Evolutionary conservation across 352 stramenopile genomes (phyloP).

Genomic region (Globisporangium acanthophoron): DNA sequence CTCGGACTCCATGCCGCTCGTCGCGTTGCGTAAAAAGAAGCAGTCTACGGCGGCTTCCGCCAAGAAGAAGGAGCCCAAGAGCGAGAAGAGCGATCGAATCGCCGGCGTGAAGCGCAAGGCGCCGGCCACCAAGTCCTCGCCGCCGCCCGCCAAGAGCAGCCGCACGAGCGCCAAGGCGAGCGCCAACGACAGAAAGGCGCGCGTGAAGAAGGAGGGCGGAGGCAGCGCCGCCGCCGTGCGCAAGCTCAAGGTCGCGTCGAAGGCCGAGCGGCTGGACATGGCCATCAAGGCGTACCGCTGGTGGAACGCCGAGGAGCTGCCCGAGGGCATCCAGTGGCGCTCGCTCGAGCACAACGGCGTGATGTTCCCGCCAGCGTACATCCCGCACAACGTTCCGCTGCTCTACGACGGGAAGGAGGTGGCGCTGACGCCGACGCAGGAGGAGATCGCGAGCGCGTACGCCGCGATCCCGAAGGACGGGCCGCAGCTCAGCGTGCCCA

Average conservation of each 20-base stretch:
- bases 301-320: constrained; percentile 96
- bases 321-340: constrained; percentile 95
- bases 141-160: constrained; percentile 26
- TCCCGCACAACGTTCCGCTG: constrained; percentile 94
- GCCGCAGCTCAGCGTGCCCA: constrained; percentile 96
- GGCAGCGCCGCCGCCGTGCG: constrained; percentile 31
- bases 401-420: constrained; percentile 93
- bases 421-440: constrained; percentile 92
- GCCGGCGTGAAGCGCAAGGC: constrained; percentile 56
- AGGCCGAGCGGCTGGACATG: constrained; percentile 92
- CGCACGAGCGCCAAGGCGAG: constrained; percentile 43
- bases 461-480: constrained; percentile 95
- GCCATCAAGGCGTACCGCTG: constrained; percentile 98
- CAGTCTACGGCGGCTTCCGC: not conserved
- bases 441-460: constrained; percentile 95
- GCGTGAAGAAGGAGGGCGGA: constrained; percentile 42
- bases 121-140: constrained; percentile 10
- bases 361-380: constrained; percentile 95
- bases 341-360: constrained; percentile 99
- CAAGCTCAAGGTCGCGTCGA: constrained; percentile 93
- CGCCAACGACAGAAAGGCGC: constrained; percentile 26
- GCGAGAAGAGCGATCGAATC: not conserved
- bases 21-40: constrained; percentile 73
- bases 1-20: constrained; percentile 76
- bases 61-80: constrained; percentile 9